Base-by-base conservation (phyloP, 352 stramenopile genomes). In the Phytophthora parvispora region DNA sequence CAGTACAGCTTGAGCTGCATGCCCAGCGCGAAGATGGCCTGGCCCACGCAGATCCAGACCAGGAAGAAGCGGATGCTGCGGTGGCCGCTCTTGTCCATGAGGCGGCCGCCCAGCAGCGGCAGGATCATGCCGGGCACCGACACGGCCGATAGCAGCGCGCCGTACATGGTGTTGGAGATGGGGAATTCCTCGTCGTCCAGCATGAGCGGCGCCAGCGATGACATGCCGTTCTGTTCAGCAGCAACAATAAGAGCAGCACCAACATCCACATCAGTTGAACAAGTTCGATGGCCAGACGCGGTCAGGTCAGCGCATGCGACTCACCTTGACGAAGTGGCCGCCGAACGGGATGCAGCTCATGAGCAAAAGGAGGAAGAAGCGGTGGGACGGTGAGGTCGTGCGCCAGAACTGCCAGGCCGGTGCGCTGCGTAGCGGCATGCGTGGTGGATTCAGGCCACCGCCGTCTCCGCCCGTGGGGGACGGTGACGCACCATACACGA, bases 311-410 rank as follows among this genome's bases (percentile, higher is more conserved):
- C 6, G 32, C 20, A 25, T 18, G 1, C 9, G 4, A 63, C 64
- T 15, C 5, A 90, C 81, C 77, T 95, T 97, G 55, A 94, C 89
- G 56, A 97, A 97, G 75, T 96, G 89, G 27, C 84, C 87, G 29
- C 87, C 86, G 64, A 97, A 95, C 32, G 89, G 87, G 59, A 97
- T 93, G 71, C 72, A 86, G 66, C 86, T 93, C 82, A 97, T 95
- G 67, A 95, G 84, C 20, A 97, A 3, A 8, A 97, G 75, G 48
- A 97, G 74, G 60, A 80, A 97, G 69, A 95, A 95, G 48, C 89
- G 87, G 62, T 95, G 83, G 42, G 78, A 75, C 2, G 77, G 61
- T 29, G 87, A 89, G 48, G 83, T 90, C 27, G 85, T 80, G 32
- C 59, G 40, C 89, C 89, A 97, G 59, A 94, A 92, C 66, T 89